Conservation (phyloP, 257 asterid species). For the Datura wrightii region DNA sequence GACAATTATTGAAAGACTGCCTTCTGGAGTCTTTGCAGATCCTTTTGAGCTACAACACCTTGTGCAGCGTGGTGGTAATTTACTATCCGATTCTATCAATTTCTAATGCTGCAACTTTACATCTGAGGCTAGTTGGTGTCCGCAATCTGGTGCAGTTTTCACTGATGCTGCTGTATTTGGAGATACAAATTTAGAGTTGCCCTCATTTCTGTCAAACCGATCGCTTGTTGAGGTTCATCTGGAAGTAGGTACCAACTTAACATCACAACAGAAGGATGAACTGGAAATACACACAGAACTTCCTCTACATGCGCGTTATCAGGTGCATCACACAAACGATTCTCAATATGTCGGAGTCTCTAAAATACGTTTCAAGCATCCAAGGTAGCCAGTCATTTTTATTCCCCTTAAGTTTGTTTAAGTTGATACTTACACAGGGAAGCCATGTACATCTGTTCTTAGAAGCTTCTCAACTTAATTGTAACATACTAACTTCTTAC, state of each 20-base stretch:
- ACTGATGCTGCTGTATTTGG: slow-evolving; percentile 79
- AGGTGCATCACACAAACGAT: slow-evolving; percentile 46
- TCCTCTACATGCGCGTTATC: slow-evolving; percentile 91
- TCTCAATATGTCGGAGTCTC: neutral
- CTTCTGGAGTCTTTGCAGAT: slow-evolving; percentile 89
- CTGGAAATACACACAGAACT: slow-evolving; percentile 56
- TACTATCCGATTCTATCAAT: neutral
- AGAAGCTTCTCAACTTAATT: neutral
- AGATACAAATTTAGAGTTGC: slow-evolving; percentile 85
- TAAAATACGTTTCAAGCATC: neutral
- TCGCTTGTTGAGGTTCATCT: slow-evolving; percentile 79
- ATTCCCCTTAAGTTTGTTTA: neutral
- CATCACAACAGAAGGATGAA: slow-evolving; percentile 41
- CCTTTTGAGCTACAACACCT: slow-evolving; percentile 92
- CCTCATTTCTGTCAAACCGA: slow-evolving; percentile 76
- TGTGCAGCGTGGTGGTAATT: slow-evolving; percentile 72
- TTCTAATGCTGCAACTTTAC: neutral
- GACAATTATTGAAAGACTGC: slow-evolving; percentile 68
- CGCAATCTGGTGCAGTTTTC: slow-evolving; percentile 55
- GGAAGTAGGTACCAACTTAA: slow-evolving; percentile 43
- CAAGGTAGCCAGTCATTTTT: neutral
- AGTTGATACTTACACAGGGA: neutral
- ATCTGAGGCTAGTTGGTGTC: slow-evolving; percentile 3
- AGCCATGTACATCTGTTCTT: neutral
- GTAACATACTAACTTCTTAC: neutral